These are phyloP conservation scores for Picea abies DNA, from an alignment of 83 land plant genomes.

Conservation along the genomic window DNA sequence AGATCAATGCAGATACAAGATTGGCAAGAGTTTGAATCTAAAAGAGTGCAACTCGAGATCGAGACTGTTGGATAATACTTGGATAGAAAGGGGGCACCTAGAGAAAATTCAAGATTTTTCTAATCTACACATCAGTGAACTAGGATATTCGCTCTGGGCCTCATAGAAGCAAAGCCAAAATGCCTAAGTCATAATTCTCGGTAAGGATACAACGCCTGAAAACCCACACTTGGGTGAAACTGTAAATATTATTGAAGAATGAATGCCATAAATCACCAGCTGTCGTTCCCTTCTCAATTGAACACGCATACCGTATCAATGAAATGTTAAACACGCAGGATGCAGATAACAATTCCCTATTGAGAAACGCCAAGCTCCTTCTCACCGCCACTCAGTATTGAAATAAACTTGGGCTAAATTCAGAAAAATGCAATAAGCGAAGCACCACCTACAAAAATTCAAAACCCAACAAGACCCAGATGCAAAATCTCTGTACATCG, in stretches of 20 bases:
- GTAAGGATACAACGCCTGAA: too few relatives aligned
- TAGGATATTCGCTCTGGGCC: too few relatives aligned
- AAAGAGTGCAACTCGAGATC: neutral
- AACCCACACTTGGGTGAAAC: too few relatives aligned
- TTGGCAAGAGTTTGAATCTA: neutral
- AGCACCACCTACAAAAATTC: neutral
- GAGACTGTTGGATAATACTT: neutral
- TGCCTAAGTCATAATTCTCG: too few relatives aligned
- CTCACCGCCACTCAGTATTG: neutral
- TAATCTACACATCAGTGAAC: too few relatives aligned
- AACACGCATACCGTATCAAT: neutral
- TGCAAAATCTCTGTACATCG: neutral
- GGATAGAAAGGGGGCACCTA: too few relatives aligned
- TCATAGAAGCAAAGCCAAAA: too few relatives aligned
- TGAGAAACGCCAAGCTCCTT: neutral
- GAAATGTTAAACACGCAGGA: too few relatives aligned
- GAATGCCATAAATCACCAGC: neutral
- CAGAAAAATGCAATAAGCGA: neutral
- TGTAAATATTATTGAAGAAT: neutral
- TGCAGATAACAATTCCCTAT: neutral
- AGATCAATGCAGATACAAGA: neutral
- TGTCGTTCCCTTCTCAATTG: neutral
- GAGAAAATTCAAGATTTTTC: too few relatives aligned
- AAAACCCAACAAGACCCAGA: neutral
- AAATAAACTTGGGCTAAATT: neutral